Evolutionary conservation across 2,329 filamentous ascomycete species (phyloP).

Genomic region (Cladorrhinum sp.): DNA sequence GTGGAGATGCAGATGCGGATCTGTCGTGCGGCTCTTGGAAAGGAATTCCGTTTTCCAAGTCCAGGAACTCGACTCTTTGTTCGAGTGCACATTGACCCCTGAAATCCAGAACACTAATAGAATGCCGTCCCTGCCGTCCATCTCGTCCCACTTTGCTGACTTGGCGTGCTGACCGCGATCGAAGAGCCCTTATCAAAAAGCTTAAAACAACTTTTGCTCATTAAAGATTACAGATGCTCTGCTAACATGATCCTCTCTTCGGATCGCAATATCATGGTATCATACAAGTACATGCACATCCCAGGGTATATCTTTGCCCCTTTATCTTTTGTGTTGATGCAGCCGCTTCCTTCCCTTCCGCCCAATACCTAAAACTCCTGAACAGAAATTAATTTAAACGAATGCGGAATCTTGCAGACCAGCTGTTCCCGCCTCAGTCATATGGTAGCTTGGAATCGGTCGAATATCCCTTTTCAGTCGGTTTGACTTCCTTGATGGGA

Average conservation of each 20-base stretch:
- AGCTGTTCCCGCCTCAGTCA: constrained; percentile 12
- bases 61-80: neutral
- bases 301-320: neutral
- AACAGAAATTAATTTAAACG: too few relatives aligned
- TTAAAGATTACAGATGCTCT: neutral
- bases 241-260: neutral
- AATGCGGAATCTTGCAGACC: neutral
- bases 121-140: neutral
- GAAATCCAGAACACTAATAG: neutral
- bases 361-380: neutral
- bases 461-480: constrained; percentile 44
- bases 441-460: constrained; percentile 43
- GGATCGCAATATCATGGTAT: neutral
- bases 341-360: neutral
- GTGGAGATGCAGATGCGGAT: neutral
- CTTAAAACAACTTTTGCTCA: neutral
- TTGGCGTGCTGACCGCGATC: neutral
- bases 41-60: neutral
- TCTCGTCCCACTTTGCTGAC: neutral
- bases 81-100: neutral
- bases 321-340: neutral
- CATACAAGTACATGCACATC: constrained; percentile 1
- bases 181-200: neutral
- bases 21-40: neutral
- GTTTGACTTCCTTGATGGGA: constrained; percentile 56